phyloP scores from a whole-genome alignment of 2,329 filamentous ascomycete species.

The Fusarium illudens region DNA sequence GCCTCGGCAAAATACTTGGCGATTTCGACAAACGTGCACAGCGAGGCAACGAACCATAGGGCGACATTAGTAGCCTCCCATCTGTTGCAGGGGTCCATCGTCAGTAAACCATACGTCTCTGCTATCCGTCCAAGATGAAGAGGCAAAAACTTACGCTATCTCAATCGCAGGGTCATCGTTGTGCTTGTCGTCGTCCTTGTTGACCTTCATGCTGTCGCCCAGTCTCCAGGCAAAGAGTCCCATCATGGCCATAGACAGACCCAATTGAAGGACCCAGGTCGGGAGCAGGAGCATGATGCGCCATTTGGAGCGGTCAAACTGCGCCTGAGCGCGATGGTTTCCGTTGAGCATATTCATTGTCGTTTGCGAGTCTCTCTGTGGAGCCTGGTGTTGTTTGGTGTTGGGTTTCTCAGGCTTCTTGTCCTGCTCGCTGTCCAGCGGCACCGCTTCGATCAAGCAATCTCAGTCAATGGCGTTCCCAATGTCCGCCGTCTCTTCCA shows the following conservation, averaged over 20 bases:
- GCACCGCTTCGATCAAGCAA: not conserved
- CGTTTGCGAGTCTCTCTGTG: not conserved
- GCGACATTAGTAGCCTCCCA: constrained; percentile 64
- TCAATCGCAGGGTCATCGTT: constrained; percentile 55
- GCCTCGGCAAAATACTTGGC: constrained; percentile 57
- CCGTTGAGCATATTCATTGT: constrained; percentile 43
- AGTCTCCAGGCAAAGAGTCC: constrained; percentile 64
- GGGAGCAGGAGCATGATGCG: constrained; percentile 57
- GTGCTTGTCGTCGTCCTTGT: constrained; percentile 51
- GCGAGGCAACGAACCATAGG: constrained; percentile 57
- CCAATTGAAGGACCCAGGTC: constrained; percentile 59
- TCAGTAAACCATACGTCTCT: not conserved
- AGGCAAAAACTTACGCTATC: constrained; percentile 56
- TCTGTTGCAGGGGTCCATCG: constrained; percentile 44
- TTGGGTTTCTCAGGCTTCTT: not conserved
- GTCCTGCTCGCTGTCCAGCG: constrained; percentile 3
- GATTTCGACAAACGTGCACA: constrained; percentile 59
- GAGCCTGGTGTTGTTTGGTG: not conserved
- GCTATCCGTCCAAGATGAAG: not conserved
- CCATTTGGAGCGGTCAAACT: constrained; percentile 63
- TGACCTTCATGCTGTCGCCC: constrained; percentile 55
- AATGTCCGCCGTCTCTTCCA: constrained; percentile 9
- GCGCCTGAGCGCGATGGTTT: constrained; percentile 59
- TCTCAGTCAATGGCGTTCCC: not conserved
- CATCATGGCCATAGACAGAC: constrained; percentile 56